phyloP scores from a whole-genome alignment of 257 asterid genomes.

The Handroanthus guayacan region DNA sequence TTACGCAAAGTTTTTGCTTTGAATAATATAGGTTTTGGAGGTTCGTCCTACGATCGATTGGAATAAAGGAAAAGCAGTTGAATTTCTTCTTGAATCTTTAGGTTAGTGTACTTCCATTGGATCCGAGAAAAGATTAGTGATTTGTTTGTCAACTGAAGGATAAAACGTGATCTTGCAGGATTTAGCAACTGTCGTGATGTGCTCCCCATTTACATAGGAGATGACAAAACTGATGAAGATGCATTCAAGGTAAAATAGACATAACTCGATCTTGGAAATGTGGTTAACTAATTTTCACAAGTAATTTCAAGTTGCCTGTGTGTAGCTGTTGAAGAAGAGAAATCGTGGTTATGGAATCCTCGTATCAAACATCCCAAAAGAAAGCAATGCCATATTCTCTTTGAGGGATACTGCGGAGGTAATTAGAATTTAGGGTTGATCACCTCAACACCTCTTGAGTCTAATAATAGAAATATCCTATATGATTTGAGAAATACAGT shows the following conservation, averaged over 20 bases:
- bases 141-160: not conserved
- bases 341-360: constrained; percentile 81
- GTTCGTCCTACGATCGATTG: constrained; percentile 92
- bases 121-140: not conserved
- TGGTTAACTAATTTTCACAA: not conserved
- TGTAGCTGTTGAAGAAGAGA: constrained; percentile 64
- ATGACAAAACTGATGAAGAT: constrained; percentile 92
- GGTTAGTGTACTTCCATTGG: constrained; percentile 52
- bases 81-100: constrained; percentile 82
- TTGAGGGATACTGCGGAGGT: constrained; percentile 85
- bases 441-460: too few relatives aligned
- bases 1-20: not conserved
- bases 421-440: constrained; percentile 22
- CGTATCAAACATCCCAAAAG: constrained; percentile 75
- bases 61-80: constrained; percentile 97
- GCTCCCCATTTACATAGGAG: constrained; percentile 89
- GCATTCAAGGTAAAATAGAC: constrained; percentile 74
- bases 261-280: not conserved
- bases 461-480: too few relatives aligned
- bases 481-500: too few relatives aligned
- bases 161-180: constrained; percentile 48
- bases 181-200: constrained; percentile 54
- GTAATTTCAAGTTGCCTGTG: not conserved
- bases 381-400: constrained; percentile 84
- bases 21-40: constrained; percentile 77